These are phyloP conservation scores for Leccinum pseudoinsigne DNA, from an alignment of 1,284 basidiomycete genomes.

Conservation along the genomic window DNA sequence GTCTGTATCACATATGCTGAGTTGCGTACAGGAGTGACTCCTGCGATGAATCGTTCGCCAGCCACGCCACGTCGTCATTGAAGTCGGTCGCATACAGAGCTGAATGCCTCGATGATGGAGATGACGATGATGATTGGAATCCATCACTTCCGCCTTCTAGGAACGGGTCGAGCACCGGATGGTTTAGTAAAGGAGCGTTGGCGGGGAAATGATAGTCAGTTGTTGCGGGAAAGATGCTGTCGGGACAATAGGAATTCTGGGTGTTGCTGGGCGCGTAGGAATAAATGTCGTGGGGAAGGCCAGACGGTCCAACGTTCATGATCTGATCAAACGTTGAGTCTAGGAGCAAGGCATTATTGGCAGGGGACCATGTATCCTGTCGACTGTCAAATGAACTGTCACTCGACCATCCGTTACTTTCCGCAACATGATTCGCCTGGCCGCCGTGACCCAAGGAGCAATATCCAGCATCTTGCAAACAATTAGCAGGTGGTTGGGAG, in stretches of 20 bases:
- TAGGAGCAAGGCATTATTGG: slow-evolving; percentile 3
- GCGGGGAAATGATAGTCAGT: slow-evolving; percentile 13
- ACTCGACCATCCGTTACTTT: slow-evolving; percentile 6
- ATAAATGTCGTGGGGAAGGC: slow-evolving; percentile 6
- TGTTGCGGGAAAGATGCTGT: slow-evolving; percentile 5
- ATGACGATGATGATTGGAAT: slow-evolving; percentile 28
- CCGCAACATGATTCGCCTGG: slow-evolving; percentile 1
- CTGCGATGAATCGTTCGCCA: slow-evolving; percentile 10
- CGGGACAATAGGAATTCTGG: slow-evolving; percentile 8
- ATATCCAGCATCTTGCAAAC: slow-evolving; percentile 15
- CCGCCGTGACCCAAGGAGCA: not conserved
- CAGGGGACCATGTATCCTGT: slow-evolving; percentile 4
- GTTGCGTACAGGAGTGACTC: slow-evolving; percentile 16
- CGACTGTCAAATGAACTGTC: slow-evolving; percentile 11
- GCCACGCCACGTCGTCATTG: slow-evolving; percentile 8
- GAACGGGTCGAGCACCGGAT: slow-evolving; percentile 18
- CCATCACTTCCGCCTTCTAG: slow-evolving; percentile 17
- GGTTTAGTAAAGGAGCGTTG: slow-evolving; percentile 8
- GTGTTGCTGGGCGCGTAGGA: slow-evolving; percentile 6
- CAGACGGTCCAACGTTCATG: slow-evolving; percentile 2
- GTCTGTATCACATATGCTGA: slow-evolving; percentile 16
- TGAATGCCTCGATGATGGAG: slow-evolving; percentile 28
- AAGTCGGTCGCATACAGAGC: slow-evolving; percentile 13
- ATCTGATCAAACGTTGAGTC: slow-evolving; percentile 8
- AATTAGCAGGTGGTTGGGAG: slow-evolving; percentile 11